These are phyloP conservation scores for Trichoderma oligosporum DNA, from an alignment of 2,329 filamentous ascomycete genomes.

Conservation along the genomic window DNA sequence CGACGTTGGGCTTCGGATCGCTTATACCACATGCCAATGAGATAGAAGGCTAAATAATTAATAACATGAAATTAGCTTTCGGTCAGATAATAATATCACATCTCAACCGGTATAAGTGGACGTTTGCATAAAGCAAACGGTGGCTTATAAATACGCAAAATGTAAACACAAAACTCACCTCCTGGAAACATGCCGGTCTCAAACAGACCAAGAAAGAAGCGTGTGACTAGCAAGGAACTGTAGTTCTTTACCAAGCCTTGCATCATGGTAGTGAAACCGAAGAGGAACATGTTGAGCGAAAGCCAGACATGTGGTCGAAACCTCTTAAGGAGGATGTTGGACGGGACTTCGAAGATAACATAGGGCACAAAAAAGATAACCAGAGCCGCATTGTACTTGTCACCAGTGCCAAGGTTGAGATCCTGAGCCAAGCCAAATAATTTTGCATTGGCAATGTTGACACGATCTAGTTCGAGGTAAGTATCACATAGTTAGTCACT, in stretches of 20 bases:
- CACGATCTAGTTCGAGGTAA: slow-evolving; percentile 46
- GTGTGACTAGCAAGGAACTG: slow-evolving; percentile 68
- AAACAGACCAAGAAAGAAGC: slow-evolving; percentile 80
- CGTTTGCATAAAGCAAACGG: too few relatives aligned
- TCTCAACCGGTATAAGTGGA: too few relatives aligned
- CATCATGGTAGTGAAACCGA: slow-evolving; percentile 69
- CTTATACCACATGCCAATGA: slow-evolving; percentile 87
- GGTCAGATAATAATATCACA: too few relatives aligned
- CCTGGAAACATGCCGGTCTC: slow-evolving; percentile 68
- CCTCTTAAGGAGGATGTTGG: slow-evolving; percentile 62
- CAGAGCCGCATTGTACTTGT: slow-evolving; percentile 69
- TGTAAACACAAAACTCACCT: slow-evolving; percentile 26
- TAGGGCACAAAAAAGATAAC: slow-evolving; percentile 83
- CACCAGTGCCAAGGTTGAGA: slow-evolving; percentile 48
- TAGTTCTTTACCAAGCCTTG: slow-evolving; percentile 80
- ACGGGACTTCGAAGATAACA: slow-evolving; percentile 67
- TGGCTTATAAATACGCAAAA: too few relatives aligned
- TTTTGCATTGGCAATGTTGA: slow-evolving; percentile 76
- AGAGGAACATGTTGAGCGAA: slow-evolving; percentile 77
- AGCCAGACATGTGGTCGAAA: slow-evolving; percentile 65
- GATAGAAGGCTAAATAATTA: slow-evolving; percentile 51
- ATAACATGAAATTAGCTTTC: neutral
- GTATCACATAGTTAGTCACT: neutral
- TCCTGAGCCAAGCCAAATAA: slow-evolving; percentile 63
- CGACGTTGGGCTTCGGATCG: slow-evolving; percentile 84